Percentiles rank a stretch among this genome's conserved stretches.
Conservation (phyloP, 495 filamentous ascomycete genomes). For the Cercophora sp. region DNA sequence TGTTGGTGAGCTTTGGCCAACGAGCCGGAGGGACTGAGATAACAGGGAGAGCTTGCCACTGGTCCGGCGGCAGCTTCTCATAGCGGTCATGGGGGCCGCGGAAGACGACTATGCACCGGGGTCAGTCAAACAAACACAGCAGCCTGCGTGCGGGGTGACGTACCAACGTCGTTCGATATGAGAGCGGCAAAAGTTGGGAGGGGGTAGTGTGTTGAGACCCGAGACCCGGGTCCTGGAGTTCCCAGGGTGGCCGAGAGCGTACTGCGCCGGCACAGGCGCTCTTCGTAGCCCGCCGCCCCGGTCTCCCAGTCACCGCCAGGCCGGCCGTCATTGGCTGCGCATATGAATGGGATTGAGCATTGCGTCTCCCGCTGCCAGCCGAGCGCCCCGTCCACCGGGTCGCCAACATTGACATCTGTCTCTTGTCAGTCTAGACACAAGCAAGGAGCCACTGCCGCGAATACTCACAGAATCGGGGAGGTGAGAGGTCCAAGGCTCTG, state of each 20-base stretch:
- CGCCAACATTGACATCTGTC: slow-evolving; percentile 56
- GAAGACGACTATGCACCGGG: slow-evolving; percentile 38
- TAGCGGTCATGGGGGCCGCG: slow-evolving; percentile 46
- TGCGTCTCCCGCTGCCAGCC: slow-evolving; percentile 46
- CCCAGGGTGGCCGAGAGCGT: slow-evolving; percentile 62
- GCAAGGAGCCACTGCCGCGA: not conserved
- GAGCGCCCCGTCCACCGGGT: slow-evolving; percentile 66
- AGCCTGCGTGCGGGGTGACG: slow-evolving; percentile 17
- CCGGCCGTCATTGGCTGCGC: slow-evolving; percentile 69
- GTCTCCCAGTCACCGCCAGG: slow-evolving; percentile 77
- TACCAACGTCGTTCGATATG: slow-evolving; percentile 61
- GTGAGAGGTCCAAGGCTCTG: slow-evolving; percentile 25
- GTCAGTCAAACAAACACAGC: not conserved
- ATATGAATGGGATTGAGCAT: slow-evolving; percentile 60
- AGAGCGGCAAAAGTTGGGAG: slow-evolving; percentile 63
- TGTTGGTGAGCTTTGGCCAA: slow-evolving; percentile 64
- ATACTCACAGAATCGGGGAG: slow-evolving; percentile 40
- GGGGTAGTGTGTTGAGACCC: slow-evolving; percentile 56
- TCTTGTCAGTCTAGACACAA: too few relatives aligned
- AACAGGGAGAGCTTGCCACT: slow-evolving; percentile 56
- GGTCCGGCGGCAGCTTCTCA: slow-evolving; percentile 38
- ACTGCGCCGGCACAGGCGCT: slow-evolving; percentile 66
- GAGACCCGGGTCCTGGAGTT: slow-evolving; percentile 46
- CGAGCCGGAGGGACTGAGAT: slow-evolving; percentile 66
- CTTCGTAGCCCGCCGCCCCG: slow-evolving; percentile 63